phyloP scores from a whole-genome alignment of 2,329 filamentous ascomycete genomes.

The Elsinoe necatrix region DNA sequence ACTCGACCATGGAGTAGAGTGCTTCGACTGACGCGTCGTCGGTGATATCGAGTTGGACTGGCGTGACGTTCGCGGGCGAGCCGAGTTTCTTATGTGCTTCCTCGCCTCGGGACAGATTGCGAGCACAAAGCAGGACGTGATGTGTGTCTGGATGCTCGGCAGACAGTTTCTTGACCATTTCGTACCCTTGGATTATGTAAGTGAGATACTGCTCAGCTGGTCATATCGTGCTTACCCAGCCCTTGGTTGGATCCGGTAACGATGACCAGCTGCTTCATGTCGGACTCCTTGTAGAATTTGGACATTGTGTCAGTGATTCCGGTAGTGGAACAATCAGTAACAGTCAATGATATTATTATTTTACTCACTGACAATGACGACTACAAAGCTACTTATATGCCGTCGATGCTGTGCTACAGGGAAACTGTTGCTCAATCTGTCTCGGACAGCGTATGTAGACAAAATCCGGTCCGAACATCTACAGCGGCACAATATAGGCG shows the following conservation, averaged over 20 bases:
- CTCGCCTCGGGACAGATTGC: not conserved
- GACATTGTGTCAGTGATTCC: not conserved
- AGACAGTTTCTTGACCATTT: slow-evolving; percentile 7
- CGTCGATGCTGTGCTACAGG: too few species aligned
- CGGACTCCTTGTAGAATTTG: not conserved
- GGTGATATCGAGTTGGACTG: slow-evolving; percentile 16
- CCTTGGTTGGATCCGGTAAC: not conserved
- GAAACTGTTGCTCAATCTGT: not conserved
- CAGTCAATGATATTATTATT: too few species aligned
- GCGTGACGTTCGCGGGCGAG: not conserved
- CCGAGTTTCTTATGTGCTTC: not conserved
- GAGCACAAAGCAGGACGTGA: slow-evolving; percentile 9
- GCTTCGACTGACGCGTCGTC: slow-evolving; percentile 14
- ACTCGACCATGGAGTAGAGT: slow-evolving; percentile 1
- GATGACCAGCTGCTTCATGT: not conserved
- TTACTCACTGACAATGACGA: not conserved
- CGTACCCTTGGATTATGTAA: not conserved
- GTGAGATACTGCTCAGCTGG: not conserved
- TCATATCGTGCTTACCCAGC: not conserved
- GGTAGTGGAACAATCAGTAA: too few species aligned
- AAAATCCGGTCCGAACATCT: not conserved
- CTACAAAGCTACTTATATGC: not conserved
- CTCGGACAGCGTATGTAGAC: not conserved
- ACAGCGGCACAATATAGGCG: not conserved
- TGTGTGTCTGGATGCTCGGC: not conserved